Base-by-base conservation (phyloP, 768 basidiomycete genomes). In the Podaxis sp. region DNA sequence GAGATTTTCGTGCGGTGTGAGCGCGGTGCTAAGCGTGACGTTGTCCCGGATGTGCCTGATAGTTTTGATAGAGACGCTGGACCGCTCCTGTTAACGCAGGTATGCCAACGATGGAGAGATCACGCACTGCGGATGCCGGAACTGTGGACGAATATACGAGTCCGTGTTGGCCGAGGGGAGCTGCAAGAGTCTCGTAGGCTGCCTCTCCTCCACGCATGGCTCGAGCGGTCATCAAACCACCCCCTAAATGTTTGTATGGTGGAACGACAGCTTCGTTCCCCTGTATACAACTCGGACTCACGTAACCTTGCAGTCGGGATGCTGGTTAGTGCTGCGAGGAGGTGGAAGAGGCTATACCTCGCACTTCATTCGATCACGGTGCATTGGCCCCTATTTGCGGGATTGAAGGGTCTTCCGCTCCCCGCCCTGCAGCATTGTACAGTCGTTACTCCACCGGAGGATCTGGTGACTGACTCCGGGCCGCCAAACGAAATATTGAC, bases 71-170 rank as follows among this genome's bases (percentile, higher is more conserved):
- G 43, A 37, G 53, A 52, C 37, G 38, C 55, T 36, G 64, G 59
- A 37, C 64, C 64, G 8, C 36, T 65, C 36, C 64, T 65, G 17
- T 37, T 65, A 17, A 62, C 60, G 19, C 64, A 62, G 33, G 51
- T 65, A 8, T 65, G 64, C 41, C 47, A 54, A 40, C 41, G 56
- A n/a, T 65, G 64, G 64, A 57, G 64, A 24, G 29, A 57, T 8
- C 59, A 61, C 12, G 60, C 64, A 1, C 37, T 65, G 9, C 13
- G 19, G 15, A 65, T 54, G 60, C 64, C 64, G 12, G 55, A 53
- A 25, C 43, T 65, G 15, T 65, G 64, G 64, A 27, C 59, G 6
- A 49, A 38, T 19, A 57, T 65, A 25, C 47, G 61, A 17, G 58
- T 65, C 25, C 59, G 55, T 46, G 54, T 55, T 11, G 59, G 62